Percentiles rank a stretch among this genome's conserved stretches.
Conservation (phyloP, 306 rosid genomes). For the Nissolia schottii region DNA sequence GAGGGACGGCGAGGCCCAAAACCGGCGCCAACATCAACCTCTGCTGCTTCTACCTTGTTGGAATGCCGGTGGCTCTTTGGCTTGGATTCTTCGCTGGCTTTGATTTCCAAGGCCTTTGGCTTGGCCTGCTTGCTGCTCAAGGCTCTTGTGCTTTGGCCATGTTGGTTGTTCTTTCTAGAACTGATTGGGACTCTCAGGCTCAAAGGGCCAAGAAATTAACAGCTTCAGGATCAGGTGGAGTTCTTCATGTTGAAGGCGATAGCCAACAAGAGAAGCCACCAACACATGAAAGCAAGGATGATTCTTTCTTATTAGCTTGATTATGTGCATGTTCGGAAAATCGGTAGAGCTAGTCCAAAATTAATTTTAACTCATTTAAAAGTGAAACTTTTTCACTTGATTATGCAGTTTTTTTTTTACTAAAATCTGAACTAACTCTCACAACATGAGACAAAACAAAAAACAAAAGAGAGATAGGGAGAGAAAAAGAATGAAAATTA, state of each 20-base stretch:
- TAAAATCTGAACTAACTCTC: conserved; percentile 21
- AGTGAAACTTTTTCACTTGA: too few species aligned
- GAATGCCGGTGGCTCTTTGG: conserved; percentile 80
- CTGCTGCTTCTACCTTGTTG: conserved; percentile 82
- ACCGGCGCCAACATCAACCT: conserved; percentile 79
- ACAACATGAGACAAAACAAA: background rate
- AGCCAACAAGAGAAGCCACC: conserved; percentile 26
- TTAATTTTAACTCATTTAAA: too few species aligned
- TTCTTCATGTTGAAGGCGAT: conserved; percentile 19
- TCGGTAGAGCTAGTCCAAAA: too few species aligned
- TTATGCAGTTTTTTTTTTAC: too few species aligned
- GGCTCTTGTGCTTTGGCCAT: conserved; percentile 75
- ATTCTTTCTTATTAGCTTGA: conserved; percentile 19
- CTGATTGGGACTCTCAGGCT: conserved; percentile 82
- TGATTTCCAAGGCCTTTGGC: conserved; percentile 86
- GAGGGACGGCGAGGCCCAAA: conserved; percentile 91
- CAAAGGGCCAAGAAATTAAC: conserved; percentile 58
- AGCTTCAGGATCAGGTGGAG: conserved; percentile 14
- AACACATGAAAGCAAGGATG: conserved; percentile 34
- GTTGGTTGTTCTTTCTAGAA: conserved; percentile 60
- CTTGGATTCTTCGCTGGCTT: conserved; percentile 53
- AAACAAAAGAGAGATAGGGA: background rate
- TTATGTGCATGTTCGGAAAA: too few species aligned
- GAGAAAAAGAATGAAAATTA: background rate
- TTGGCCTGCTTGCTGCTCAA: conserved; percentile 89